Percentiles rank a stretch among this genome's conserved stretches.
Evolutionary conservation across 2,329 filamentous ascomycete species (phyloP).

Genomic region (Talaromyces islandicus): DNA sequence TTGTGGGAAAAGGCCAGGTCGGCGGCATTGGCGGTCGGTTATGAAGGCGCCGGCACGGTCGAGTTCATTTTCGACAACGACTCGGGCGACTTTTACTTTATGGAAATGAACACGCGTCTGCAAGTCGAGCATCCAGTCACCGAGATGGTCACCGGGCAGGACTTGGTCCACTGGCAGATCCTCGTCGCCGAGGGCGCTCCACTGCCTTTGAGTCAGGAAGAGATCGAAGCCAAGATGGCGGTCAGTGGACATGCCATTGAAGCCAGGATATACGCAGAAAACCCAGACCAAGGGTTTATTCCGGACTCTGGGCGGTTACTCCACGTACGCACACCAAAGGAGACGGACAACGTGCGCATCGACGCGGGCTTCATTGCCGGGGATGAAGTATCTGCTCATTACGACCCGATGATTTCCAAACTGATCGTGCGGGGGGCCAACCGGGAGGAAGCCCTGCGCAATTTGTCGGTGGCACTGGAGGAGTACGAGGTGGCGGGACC

Average conservation of each 20-base stretch:
- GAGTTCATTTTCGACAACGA: slow-evolving; percentile 67
- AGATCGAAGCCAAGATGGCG: slow-evolving; percentile 64
- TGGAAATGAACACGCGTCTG: slow-evolving; percentile 73
- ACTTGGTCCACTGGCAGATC: slow-evolving; percentile 94
- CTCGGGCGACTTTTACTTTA: slow-evolving; percentile 61
- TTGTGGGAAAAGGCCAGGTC: slow-evolving; percentile 60
- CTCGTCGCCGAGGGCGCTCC: slow-evolving; percentile 68
- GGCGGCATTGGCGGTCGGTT: slow-evolving; percentile 58
- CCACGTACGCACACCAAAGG: slow-evolving; percentile 68
- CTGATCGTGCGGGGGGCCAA: slow-evolving; percentile 81
- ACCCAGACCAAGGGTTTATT: slow-evolving; percentile 83
- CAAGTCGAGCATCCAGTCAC: slow-evolving; percentile 97
- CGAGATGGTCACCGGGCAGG: slow-evolving; percentile 68
- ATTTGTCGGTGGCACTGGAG: slow-evolving; percentile 71
- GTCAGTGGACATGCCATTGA: slow-evolving; percentile 83
- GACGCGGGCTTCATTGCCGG: slow-evolving; percentile 90
- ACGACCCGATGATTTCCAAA: slow-evolving; percentile 99
- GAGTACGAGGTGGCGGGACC: slow-evolving; percentile 90
- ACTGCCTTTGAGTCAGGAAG: slow-evolving; percentile 59
- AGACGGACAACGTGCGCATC: slow-evolving; percentile 71
- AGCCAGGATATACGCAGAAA: slow-evolving; percentile 94
- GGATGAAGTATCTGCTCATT: slow-evolving; percentile 87
- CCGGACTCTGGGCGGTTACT: slow-evolving; percentile 86
- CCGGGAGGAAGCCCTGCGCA: slow-evolving; percentile 74
- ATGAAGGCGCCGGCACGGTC: slow-evolving; percentile 61